Evolutionary conservation across 768 basidiomycete species (phyloP), one percentile per base, ranked within the genome.

Genomic region (Agaricus subrufescens): DNA sequence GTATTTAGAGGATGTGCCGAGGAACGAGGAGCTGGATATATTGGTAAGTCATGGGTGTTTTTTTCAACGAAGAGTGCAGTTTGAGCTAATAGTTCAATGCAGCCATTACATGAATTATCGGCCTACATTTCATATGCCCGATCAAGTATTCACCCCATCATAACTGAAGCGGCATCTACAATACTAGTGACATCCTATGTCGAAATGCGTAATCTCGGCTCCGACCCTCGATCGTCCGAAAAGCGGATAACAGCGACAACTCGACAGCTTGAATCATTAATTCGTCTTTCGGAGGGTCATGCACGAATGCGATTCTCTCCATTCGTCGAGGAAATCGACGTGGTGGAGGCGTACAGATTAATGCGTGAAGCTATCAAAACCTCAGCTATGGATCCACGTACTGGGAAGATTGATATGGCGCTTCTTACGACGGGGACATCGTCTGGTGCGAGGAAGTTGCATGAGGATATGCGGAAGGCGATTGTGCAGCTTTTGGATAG

Each of bases 161-260:
- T 99, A 45, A 91, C 89, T 11, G 90, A 94, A 62, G 87, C 81
- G 31, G 97, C 97, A 0, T 84, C 87, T 0, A 71, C 84, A 19
- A 91, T 93, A 60, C 89, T 98, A 53, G 91, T 98, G 19, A 71
- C 77, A 4, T 86, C 89, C 31, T 99, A 99, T 71, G 94, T 97
- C 56, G 89, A 91, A 60, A 90, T 99, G 80, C 89, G 97, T 50
- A 89, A 89, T 65, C 86, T 91, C 64, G 96, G 96, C 23, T 43
- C 40, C 53, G 96, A 98, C 67, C 87, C 93, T 1, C 86, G 93
- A 15, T 82, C 84, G 1, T 83, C 82, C 58, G 96, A 98, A 70
- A 91, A 91, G 67, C 86, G 96, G 11, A 99, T 99, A 70, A 99
- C 97, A 0, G 97, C 97, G 0, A 98, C 97, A 31, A 98, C 97